phyloP scores from a whole-genome alignment of 176 grass and related monocot genomes.

The Ensete glaucum region DNA sequence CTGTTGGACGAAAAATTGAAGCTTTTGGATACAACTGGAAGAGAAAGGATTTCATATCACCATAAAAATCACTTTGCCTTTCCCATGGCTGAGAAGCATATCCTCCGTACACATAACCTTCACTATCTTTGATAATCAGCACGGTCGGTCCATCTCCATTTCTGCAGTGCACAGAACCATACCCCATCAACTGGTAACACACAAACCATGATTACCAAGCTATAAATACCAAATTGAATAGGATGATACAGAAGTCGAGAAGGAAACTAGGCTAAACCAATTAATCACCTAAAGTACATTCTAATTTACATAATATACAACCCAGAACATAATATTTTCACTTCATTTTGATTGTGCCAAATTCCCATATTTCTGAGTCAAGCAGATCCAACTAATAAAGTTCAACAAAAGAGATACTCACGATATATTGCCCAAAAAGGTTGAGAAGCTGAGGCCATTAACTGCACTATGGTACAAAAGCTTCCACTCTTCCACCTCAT shows the following conservation, averaged over 20 bases:
- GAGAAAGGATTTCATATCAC: conserved; percentile 91
- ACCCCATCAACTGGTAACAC: neutral
- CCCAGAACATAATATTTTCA: neutral
- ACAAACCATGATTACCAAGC: neutral
- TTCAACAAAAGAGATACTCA: conserved; percentile 31
- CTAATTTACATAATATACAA: neutral
- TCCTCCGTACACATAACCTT: conserved; percentile 73
- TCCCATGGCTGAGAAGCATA: conserved; percentile 91
- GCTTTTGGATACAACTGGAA: conserved; percentile 76
- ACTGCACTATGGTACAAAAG: conserved; percentile 88
- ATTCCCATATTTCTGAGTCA: neutral
- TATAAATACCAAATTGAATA: neutral
- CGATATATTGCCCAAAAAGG: conserved; percentile 88
- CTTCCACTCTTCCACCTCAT: conserved; percentile 68
- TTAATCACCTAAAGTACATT: neutral
- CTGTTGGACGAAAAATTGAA: conserved; percentile 76
- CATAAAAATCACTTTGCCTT: conserved; percentile 85
- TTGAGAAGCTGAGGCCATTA: conserved; percentile 89
- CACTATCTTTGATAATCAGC: conserved; percentile 74
- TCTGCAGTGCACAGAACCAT: conserved; percentile 30
- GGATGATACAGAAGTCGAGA: neutral
- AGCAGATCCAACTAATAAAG: neutral
- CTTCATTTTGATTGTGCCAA: neutral
- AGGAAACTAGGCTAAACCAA: neutral
- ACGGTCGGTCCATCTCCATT: conserved; percentile 61